Evolutionary conservation across 2,329 filamentous ascomycete genomes (phyloP).

Genomic region (Meredithiella fracta): DNA sequence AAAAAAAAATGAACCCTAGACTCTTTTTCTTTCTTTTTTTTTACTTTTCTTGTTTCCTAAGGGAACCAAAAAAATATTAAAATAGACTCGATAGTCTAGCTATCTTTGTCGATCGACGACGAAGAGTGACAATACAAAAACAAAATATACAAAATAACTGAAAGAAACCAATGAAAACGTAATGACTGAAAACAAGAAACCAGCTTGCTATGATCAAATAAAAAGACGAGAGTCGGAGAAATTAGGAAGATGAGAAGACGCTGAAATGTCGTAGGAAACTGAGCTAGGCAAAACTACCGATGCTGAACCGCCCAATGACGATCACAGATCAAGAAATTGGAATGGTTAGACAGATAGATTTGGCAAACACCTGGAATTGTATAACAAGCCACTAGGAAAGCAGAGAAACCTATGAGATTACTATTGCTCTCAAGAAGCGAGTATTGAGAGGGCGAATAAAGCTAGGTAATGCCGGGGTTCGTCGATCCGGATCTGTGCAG

Average conservation of each 20-base stretch:
- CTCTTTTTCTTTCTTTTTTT: not conserved
- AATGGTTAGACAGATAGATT: not conserved
- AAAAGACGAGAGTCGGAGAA: not conserved
- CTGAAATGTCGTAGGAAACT: not conserved
- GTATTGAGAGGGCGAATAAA: not conserved
- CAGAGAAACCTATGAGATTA: not conserved
- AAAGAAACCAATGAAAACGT: not conserved
- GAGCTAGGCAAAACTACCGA: not conserved
- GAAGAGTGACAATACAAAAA: not conserved
- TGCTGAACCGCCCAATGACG: not conserved
- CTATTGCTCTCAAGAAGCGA: too few species aligned
- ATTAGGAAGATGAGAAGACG: not conserved
- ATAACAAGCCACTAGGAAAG: not conserved
- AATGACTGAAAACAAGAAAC: not conserved
- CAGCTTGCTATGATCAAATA: not conserved
- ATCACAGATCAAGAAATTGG: not conserved
- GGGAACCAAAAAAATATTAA: not conserved
- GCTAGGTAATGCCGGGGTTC: not conserved
- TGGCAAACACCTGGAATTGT: not conserved
- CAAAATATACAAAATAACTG: not conserved
- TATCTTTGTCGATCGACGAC: not conserved
- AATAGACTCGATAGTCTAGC: not conserved
- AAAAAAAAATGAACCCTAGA: not conserved
- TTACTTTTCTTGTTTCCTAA: not conserved
- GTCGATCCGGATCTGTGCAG: not conserved